These are phyloP conservation scores for Gentiana macrophylla DNA, from an alignment of 257 asterid genomes.

Conservation along the genomic window DNA sequence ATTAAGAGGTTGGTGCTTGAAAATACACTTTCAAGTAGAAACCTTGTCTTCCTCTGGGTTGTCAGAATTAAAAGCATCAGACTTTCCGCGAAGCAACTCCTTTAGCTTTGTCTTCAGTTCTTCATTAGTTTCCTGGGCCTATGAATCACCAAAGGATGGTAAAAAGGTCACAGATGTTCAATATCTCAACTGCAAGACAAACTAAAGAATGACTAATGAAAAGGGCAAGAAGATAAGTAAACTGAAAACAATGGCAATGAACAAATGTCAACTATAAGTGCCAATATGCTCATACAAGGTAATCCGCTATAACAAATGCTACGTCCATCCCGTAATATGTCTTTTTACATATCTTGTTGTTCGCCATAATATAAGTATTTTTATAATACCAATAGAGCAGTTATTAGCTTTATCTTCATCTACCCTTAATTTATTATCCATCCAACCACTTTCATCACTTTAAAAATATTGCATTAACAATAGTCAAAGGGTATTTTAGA, in stretches of 20 bases:
- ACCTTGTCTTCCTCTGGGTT: conserved; percentile 87
- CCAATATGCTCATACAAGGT: conserved; percentile 5
- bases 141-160: conserved; percentile 8
- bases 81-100: conserved; percentile 66
- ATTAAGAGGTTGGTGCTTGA: conserved; percentile 4
- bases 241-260: neutral
- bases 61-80: conserved; percentile 68
- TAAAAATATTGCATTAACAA: too few species aligned
- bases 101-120: conserved; percentile 72
- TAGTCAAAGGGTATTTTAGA: too few species aligned
- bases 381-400: too few species aligned
- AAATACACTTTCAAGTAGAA: conserved; percentile 6
- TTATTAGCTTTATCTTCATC: too few species aligned
- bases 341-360: too few species aligned
- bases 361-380: too few species aligned
- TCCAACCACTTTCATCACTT: too few species aligned
- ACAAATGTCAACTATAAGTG: neutral
- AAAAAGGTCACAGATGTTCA: neutral
- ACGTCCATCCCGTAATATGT: too few species aligned
- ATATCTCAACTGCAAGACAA: neutral
- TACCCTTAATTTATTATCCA: too few species aligned
- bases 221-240: neutral
- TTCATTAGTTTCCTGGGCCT: conserved; percentile 67
- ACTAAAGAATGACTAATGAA: neutral
- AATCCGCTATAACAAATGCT: conserved; percentile 5